Conservation (phyloP, 257 asterid species). For the Salvia miltiorrhiza region DNA sequence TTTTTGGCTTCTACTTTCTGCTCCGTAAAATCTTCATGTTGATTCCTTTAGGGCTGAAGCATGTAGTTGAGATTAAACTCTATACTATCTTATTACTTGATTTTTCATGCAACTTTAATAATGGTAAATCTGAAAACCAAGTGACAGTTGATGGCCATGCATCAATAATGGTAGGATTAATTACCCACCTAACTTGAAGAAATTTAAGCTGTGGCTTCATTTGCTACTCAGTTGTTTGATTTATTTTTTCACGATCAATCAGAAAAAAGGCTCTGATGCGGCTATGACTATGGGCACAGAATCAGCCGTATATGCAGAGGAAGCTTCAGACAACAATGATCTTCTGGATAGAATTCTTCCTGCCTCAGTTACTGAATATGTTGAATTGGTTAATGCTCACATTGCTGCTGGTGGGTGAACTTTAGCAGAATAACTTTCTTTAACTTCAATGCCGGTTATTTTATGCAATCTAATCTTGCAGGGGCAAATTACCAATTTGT, state of each 20-base stretch:
- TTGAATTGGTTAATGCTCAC: conserved; percentile 76
- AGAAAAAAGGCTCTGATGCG: conserved; percentile 95
- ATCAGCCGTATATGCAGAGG: conserved; percentile 88
- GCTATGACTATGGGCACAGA: conserved; percentile 85
- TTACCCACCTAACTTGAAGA: not conserved
- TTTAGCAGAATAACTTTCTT: not conserved
- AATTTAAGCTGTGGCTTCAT: not conserved
- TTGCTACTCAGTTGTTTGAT: conserved; percentile 1
- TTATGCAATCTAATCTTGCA: conserved; percentile 38
- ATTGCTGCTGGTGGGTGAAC: conserved; percentile 73
- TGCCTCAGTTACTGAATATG: conserved; percentile 67
- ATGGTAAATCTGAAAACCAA: not conserved
- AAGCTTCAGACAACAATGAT: conserved; percentile 87
- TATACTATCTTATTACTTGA: not conserved
- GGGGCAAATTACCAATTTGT: conserved; percentile 80
- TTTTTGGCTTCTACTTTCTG: not conserved
- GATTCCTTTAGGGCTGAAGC: not conserved
- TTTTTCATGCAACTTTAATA: not conserved
- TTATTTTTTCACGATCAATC: conserved; percentile 26
- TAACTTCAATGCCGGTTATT: not conserved
- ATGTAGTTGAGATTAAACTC: not conserved
- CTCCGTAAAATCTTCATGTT: not conserved
- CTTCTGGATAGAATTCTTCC: conserved; percentile 86
- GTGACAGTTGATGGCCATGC: not conserved
- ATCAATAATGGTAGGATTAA: not conserved